Evolutionary conservation across 192 early-diverging fungal species (phyloP).

Genomic region (Bifiguratus adelaidae): DNA sequence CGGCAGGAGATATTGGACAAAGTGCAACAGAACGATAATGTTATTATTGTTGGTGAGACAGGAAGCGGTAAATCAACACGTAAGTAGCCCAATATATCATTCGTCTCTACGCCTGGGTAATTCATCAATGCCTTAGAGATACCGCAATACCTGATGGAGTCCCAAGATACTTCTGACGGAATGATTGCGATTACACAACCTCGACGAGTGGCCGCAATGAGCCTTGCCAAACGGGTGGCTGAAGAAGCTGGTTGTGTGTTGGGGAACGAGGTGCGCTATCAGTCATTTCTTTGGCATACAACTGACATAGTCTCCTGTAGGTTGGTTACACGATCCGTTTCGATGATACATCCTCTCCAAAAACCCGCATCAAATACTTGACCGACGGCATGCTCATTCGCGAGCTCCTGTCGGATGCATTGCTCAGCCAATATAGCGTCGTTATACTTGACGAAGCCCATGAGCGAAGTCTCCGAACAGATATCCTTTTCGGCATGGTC

Average conservation of each 20-base stretch:
- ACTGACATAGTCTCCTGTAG: slow-evolving; percentile 4
- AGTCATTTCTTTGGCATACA: background rate
- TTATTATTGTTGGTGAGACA: slow-evolving; percentile 72
- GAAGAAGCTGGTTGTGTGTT: slow-evolving; percentile 66
- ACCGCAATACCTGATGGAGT: slow-evolving; percentile 85
- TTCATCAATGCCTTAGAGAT: slow-evolving; percentile 42
- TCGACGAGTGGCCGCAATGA: slow-evolving; percentile 75
- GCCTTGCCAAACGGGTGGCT: slow-evolving; percentile 65
- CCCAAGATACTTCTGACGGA: slow-evolving; percentile 44
- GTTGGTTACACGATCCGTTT: slow-evolving; percentile 97
- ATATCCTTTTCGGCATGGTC: slow-evolving; percentile 94
- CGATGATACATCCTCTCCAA: slow-evolving; percentile 72
- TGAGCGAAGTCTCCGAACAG: slow-evolving; percentile 94
- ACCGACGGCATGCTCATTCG: slow-evolving; percentile 95
- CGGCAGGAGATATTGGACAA: too few relatives aligned
- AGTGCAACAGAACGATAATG: slow-evolving; percentile 38
- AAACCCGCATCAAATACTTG: slow-evolving; percentile 85
- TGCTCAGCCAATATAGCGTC: slow-evolving; percentile 69
- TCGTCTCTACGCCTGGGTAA: background rate
- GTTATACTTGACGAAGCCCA: slow-evolving; percentile 97
- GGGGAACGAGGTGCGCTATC: slow-evolving; percentile 25
- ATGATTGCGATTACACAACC: slow-evolving; percentile 79
- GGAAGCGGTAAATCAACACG: slow-evolving; percentile 77
- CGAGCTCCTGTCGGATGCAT: slow-evolving; percentile 75
- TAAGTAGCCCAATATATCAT: slow-evolving; percentile 9